phyloP scores from a whole-genome alignment of 23 red algal genomes.

The Pyropia haitanensis region DNA sequence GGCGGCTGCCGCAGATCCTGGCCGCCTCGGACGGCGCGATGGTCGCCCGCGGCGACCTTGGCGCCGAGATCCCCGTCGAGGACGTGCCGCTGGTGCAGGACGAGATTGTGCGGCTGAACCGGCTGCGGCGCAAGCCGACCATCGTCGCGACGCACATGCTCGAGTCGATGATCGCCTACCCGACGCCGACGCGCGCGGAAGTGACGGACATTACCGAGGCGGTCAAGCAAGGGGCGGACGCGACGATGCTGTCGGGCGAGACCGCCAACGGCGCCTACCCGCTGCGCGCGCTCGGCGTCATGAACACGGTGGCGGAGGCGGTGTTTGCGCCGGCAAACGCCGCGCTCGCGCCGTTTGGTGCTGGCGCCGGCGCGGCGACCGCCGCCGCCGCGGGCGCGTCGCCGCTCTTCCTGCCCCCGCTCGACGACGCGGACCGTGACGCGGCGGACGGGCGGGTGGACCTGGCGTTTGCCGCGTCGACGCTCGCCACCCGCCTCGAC shows the following conservation, averaged over 20 bases:
- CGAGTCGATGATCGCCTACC: conserved; percentile 96
- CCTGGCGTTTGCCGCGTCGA: conserved; percentile 67
- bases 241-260: conserved; percentile 97
- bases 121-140: conserved; percentile 81
- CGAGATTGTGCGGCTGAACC: conserved; percentile 90
- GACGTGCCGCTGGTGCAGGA: conserved; percentile 97
- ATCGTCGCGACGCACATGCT: conserved; percentile 99
- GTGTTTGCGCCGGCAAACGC: conserved; percentile 48
- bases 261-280: conserved; percentile 92
- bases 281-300: conserved; percentile 68
- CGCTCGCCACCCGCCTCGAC: conserved; percentile 61
- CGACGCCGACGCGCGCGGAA: conserved; percentile 92
- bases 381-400: no score
- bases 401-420: background rate
- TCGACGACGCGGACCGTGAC: background rate
- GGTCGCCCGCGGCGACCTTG: conserved; percentile 97
- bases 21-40: conserved; percentile 93
- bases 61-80: conserved; percentile 94
- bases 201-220: conserved; percentile 95
- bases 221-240: conserved; percentile 85
- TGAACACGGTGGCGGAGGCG: conserved; percentile 70
- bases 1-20: conserved; percentile 72
- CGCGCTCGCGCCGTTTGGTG: no score
- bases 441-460: conserved; percentile 22
- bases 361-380: no score